phyloP scores from a whole-genome alignment of 345 rosid genomes.

The Chamaenerion angustifolium region DNA sequence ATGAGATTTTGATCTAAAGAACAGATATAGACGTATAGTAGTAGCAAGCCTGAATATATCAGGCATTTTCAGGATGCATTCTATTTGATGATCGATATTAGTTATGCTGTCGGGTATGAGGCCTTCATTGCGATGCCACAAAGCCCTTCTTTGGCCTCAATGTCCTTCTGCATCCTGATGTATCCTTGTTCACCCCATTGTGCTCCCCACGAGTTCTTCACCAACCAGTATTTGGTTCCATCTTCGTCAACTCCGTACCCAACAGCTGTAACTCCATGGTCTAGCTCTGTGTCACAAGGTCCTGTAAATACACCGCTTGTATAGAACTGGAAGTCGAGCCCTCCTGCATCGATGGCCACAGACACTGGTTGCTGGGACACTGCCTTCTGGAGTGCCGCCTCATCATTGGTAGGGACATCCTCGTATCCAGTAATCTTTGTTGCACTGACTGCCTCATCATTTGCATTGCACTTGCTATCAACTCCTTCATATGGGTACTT shows the following conservation, averaged over 20 bases:
- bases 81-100: no score
- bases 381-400: conserved; percentile 17
- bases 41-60: no score
- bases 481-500: conserved; percentile 18
- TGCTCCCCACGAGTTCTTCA: conserved; percentile 29
- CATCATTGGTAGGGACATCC: conserved; percentile 17
- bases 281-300: conserved; percentile 13
- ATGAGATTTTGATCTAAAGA: no score
- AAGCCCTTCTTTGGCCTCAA: conserved; percentile 18
- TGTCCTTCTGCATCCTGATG: conserved; percentile 17
- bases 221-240: conserved; percentile 18
- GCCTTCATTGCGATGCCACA: conserved; percentile 30
- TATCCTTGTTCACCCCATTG: conserved; percentile 24
- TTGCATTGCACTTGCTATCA: conserved; percentile 15
- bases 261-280: conserved; percentile 18
- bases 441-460: conserved; percentile 9
- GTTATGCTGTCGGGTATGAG: conserved; percentile 14
- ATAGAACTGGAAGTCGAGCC: conserved; percentile 17
- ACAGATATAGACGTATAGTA: no score
- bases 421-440: conserved; percentile 17
- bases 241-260: conserved; percentile 10
- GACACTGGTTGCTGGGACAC: conserved; percentile 19
- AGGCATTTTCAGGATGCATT: no score
- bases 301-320: conserved; percentile 16
- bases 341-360: conserved; percentile 19